phyloP scores from a whole-genome alignment of 2,329 filamentous ascomycete species.

The Colletotrichum acutatum region DNA sequence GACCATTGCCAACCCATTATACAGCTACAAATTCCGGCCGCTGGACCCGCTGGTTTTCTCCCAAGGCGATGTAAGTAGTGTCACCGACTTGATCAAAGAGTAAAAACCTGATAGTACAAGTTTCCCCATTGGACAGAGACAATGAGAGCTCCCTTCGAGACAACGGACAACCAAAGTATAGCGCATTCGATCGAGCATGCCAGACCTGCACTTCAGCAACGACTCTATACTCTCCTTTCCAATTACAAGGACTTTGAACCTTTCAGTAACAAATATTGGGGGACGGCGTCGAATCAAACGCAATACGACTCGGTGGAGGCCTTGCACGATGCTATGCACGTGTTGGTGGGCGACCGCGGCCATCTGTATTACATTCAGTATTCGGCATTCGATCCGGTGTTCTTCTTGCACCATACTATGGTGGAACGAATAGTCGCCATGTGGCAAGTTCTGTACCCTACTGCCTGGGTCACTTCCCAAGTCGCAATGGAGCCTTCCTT shows the following conservation, averaged over 20 bases:
- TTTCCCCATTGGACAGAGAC: constrained; percentile 70
- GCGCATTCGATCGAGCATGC: constrained; percentile 63
- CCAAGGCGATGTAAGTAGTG: constrained; percentile 66
- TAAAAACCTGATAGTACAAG: constrained; percentile 45
- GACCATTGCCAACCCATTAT: constrained; percentile 70
- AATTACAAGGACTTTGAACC: constrained; percentile 74
- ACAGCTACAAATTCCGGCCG: constrained; percentile 69
- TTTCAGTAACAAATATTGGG: constrained; percentile 77
- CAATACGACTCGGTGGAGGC: constrained; percentile 73
- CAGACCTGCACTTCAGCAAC: constrained; percentile 63
- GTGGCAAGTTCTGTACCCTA: constrained; percentile 80
- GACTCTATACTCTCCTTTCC: constrained; percentile 75
- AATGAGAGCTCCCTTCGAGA: constrained; percentile 30
- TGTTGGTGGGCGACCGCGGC: constrained; percentile 67
- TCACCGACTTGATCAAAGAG: not conserved
- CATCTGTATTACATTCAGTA: constrained; percentile 79
- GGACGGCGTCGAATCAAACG: constrained; percentile 55
- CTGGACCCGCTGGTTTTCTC: constrained; percentile 68
- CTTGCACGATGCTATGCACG: constrained; percentile 72
- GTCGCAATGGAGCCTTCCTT: constrained; percentile 68
- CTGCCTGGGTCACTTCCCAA: constrained; percentile 71
- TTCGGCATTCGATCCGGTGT: constrained; percentile 82
- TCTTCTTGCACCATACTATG: constrained; percentile 82
- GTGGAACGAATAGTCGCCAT: constrained; percentile 81
- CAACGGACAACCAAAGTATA: constrained; percentile 70